Evolutionary conservation across 805 yeast genomes (phyloP).

Genomic region (Lipomyces chichibuensis): DNA sequence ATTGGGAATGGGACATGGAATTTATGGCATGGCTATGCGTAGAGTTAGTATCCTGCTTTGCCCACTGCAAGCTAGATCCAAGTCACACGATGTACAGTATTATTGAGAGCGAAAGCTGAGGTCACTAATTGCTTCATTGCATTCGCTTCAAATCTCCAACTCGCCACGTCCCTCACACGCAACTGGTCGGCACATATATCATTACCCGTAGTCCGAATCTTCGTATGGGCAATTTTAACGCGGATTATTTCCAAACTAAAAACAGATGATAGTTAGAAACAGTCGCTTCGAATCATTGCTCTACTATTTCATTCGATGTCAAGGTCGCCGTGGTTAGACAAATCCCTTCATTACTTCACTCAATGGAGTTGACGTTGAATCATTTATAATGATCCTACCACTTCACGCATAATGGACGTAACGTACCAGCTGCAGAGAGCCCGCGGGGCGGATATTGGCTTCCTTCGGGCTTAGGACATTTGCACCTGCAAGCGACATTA

Average conservation of each 20-base stretch:
- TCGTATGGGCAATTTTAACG: neutral
- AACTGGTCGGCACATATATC: neutral
- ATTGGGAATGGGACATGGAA: no score
- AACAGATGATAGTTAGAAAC: neutral
- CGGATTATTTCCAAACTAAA: neutral
- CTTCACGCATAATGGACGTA: neutral
- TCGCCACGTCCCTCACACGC: neutral
- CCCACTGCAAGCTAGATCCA: no score
- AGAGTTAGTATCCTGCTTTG: no score
- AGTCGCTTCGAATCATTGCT: neutral
- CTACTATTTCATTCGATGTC: no score
- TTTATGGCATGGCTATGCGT: no score
- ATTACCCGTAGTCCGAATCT: neutral
- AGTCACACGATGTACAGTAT: no score
- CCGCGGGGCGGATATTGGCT: constrained; percentile 37
- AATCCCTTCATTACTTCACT: neutral
- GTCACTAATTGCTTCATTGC: no score
- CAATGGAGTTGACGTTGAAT: neutral
- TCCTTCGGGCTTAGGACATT: constrained; percentile 35
- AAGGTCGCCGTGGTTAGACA: no score
- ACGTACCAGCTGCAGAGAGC: constrained; percentile 18
- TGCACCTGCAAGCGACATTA: constrained; percentile 29
- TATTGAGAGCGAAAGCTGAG: no score
- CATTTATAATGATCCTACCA: neutral
- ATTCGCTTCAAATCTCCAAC: neutral